Base-by-base conservation (phyloP, 2,329 filamentous ascomycete genomes). In the Botrytis galanthina region DNA sequence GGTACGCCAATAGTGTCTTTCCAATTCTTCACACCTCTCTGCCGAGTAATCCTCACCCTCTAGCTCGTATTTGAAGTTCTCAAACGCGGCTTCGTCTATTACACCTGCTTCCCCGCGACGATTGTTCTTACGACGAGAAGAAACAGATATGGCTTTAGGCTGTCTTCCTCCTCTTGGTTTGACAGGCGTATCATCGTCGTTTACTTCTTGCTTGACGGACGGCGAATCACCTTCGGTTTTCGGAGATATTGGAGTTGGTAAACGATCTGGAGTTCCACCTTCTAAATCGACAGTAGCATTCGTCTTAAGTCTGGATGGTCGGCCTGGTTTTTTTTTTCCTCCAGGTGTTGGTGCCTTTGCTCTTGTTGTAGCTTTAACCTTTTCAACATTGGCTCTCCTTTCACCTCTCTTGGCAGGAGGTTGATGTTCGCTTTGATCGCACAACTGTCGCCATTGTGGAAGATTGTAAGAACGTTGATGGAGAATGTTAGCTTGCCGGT, bases 381-480 rank as follows among this genome's bases (percentile, higher is more conserved):
- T 79, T 14, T 82, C 81, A 71, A 80, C 80, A 46, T 81, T 82
- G 73, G 89, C 89, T 75, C 93, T 89, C 76, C 92, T 87, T 83
- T 96, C 93, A 71, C 97, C 96, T 81, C 96, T 91, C 79, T 91
- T 91, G 9, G 96, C 96, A 0, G 96, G 96, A 16, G 96, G 96
- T 79, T 98, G 96, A 81, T 99, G 94, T 79, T 97, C 95, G 81
- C 93, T 95, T 83, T 98, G 94, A 76, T 98, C 93, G 81, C 95
- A 98, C 57, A 98, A 87, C 72, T 93, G 89, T 78, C 94, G 93
- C 96, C 96, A 99, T 83, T 99, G 95, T 0, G 95, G 95, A 7
- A 99, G 86, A 78, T 98, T 99, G 85, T 99, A 99, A 22, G 94
- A 94, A 81, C 96, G 89, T 81, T 97, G 94, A 83, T 98, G 97